Percentiles rank a stretch among this genome's conserved stretches.
Conservation (phyloP, 2,329 filamentous ascomycete species). For the Diaporthe capsici region DNA sequence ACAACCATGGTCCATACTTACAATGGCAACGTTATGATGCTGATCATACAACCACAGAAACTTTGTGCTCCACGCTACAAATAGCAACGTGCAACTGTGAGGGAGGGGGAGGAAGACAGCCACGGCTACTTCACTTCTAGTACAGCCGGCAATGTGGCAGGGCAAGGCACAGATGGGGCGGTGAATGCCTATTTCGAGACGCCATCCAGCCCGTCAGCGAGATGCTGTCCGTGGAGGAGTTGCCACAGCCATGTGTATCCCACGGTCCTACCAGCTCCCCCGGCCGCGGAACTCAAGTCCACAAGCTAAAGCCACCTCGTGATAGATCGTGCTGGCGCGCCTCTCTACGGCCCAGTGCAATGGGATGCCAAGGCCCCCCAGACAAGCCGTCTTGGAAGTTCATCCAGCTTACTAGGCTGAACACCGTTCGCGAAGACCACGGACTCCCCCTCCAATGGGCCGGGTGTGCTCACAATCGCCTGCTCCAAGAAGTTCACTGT, state of each 20-base stretch:
- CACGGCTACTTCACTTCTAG: background rate
- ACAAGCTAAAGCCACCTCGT: constrained; percentile 12
- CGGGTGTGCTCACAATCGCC: background rate
- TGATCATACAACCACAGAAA: background rate
- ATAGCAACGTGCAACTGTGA: background rate
- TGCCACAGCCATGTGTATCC: background rate
- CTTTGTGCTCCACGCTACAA: background rate
- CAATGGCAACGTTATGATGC: background rate
- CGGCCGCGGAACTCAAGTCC: background rate
- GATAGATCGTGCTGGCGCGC: background rate
- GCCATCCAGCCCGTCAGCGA: background rate
- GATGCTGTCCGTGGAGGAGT: background rate
- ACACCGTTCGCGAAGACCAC: constrained; percentile 6
- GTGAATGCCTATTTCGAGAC: background rate
- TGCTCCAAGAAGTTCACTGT: background rate
- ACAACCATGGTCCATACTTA: background rate
- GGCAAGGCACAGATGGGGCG: background rate
- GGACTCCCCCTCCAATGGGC: background rate
- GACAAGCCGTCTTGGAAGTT: constrained; percentile 3
- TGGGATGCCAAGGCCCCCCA: constrained; percentile 14
- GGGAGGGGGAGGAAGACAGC: background rate
- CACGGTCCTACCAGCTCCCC: background rate
- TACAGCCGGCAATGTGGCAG: background rate
- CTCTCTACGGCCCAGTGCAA: background rate
- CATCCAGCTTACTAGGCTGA: background rate